A percentile compares a stretch with the other conserved stretches of the same genome.
Conservation (phyloP, 306 rosid genomes). For the Styphnolobium japonicum region DNA sequence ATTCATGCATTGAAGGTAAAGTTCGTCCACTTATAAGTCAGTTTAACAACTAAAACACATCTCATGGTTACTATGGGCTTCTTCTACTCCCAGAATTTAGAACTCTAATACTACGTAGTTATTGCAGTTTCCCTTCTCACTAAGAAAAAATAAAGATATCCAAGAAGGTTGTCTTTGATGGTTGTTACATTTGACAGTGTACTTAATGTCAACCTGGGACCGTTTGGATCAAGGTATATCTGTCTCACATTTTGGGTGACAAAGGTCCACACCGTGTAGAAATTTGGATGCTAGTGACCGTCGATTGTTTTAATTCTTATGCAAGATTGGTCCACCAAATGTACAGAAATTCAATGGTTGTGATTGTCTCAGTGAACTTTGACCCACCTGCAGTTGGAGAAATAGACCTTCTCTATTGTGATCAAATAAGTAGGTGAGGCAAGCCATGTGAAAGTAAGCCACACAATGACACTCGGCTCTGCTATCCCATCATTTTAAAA, state of each 20-base stretch:
- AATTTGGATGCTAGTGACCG: constrained; percentile 50
- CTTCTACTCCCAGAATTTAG: neutral
- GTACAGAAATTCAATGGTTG: constrained; percentile 42
- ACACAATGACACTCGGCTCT: constrained; percentile 48
- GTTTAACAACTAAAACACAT: no score
- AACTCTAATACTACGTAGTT: neutral
- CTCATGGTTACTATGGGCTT: neutral
- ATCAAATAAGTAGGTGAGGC: constrained; percentile 51
- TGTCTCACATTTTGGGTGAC: constrained; percentile 39
- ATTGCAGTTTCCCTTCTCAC: neutral
- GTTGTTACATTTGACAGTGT: neutral
- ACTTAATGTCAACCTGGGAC: constrained; percentile 37
- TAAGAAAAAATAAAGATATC: neutral
- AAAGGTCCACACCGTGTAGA: constrained; percentile 47
- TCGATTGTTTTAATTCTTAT: constrained; percentile 36
- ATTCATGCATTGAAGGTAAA: no score
- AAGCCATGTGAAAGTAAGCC: constrained; percentile 58
- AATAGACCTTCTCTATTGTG: constrained; percentile 68
- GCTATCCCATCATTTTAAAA: constrained; percentile 47
- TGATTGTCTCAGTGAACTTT: constrained; percentile 43
- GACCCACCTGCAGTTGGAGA: constrained; percentile 87
- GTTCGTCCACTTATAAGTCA: no score
- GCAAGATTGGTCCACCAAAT: constrained; percentile 45
- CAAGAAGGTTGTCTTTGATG: neutral
- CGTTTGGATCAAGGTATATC: constrained; percentile 30